These are phyloP conservation scores for Beauveria australis DNA, from an alignment of 2,329 filamentous ascomycete genomes.

Conservation along the genomic window DNA sequence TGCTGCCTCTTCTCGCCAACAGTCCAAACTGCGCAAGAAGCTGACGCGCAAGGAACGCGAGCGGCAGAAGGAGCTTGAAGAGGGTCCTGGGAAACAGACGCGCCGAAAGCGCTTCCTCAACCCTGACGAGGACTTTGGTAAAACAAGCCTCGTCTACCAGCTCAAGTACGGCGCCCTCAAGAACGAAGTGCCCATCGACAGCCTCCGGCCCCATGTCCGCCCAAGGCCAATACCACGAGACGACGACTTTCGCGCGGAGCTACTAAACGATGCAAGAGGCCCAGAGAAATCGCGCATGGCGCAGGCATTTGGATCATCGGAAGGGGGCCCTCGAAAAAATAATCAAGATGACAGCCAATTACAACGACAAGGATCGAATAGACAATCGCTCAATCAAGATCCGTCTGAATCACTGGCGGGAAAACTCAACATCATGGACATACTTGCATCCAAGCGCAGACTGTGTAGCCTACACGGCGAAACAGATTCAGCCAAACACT, in stretches of 20 bases:
- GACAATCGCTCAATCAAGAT: neutral
- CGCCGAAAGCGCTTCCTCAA: slow-evolving; percentile 46
- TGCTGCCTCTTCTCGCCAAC: slow-evolving; percentile 22
- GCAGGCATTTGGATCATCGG: too few species aligned
- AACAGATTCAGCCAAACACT: too few species aligned
- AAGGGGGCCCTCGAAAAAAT: neutral
- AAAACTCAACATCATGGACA: neutral
- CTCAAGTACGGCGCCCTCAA: slow-evolving; percentile 38
- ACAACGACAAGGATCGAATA: neutral
- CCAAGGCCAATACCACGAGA: slow-evolving; percentile 12
- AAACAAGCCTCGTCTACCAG: slow-evolving; percentile 47
- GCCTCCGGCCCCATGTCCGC: slow-evolving; percentile 20
- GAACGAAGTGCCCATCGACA: slow-evolving; percentile 20
- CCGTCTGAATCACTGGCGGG: too few species aligned
- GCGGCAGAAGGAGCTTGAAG: slow-evolving; percentile 18
- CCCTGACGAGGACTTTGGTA: slow-evolving; percentile 40
- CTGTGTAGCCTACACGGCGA: too few species aligned
- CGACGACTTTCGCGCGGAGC: neutral
- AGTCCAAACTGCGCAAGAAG: slow-evolving; percentile 44
- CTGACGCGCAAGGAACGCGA: slow-evolving; percentile 34
- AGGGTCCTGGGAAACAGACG: slow-evolving; percentile 30
- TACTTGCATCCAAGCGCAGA: neutral
- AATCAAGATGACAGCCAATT: neutral
- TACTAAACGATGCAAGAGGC: neutral
- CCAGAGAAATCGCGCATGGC: too few species aligned